Conservation (phyloP, 2,329 filamentous ascomycete species). For the Phaeosphaeriaceae sp. region DNA sequence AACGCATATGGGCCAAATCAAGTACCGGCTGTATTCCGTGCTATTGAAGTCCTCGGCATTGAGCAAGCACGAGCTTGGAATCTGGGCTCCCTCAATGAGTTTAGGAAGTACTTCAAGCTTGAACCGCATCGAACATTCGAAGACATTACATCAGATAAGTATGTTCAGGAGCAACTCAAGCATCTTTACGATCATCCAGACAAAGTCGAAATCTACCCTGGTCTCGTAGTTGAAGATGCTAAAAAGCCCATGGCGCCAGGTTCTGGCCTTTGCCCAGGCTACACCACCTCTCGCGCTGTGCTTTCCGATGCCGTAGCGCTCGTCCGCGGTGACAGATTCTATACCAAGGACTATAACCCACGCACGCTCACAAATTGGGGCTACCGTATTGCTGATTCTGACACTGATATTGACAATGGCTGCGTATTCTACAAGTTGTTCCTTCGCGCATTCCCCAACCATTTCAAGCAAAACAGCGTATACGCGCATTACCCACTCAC, state of each 20-base stretch:
- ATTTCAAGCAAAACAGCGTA: constrained; percentile 78
- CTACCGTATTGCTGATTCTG: constrained; percentile 75
- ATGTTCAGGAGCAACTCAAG: constrained; percentile 68
- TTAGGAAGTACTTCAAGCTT: constrained; percentile 80
- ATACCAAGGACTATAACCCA: constrained; percentile 75
- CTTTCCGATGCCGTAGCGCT: constrained; percentile 80
- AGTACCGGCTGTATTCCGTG: constrained; percentile 74
- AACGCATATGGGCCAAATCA: constrained; percentile 67
- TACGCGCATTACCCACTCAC: constrained; percentile 81
- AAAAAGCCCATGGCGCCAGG: constrained; percentile 73
- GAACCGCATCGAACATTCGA: constrained; percentile 79
- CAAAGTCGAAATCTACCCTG: constrained; percentile 80
- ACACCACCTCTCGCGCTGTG: constrained; percentile 78
- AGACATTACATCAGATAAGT: constrained; percentile 80
- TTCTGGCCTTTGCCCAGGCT: constrained; percentile 76
- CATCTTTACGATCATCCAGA: constrained; percentile 75
- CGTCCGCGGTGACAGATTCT: constrained; percentile 78
- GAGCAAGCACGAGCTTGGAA: constrained; percentile 79
- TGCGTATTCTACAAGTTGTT: constrained; percentile 87
- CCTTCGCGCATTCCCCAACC: constrained; percentile 77
- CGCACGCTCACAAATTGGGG: constrained; percentile 84
- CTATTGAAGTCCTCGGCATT: constrained; percentile 81
- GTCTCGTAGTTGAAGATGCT: constrained; percentile 75
- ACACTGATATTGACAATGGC: constrained; percentile 77
- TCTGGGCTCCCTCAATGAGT: constrained; percentile 80